phyloP scores from a whole-genome alignment of 2,329 filamentous ascomycete species.

The Botryotinia convoluta region DNA sequence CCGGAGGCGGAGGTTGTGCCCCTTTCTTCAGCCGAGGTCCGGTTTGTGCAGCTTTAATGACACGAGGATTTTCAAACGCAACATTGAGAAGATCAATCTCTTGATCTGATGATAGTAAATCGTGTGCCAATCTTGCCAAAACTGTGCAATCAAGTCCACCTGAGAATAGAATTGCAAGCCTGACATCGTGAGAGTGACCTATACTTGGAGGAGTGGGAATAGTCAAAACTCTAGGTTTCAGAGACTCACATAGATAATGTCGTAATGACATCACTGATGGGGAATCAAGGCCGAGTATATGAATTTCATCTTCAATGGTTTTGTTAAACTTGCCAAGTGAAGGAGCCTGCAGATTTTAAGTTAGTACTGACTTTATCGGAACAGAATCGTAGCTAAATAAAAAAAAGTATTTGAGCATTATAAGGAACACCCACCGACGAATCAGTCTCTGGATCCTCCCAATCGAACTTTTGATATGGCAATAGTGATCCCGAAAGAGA shows the following conservation, averaged over 20 bases:
- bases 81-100: constrained; percentile 89
- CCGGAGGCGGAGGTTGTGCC: background rate
- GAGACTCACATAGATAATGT: constrained; percentile 55
- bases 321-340: constrained; percentile 37
- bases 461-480: constrained; percentile 23
- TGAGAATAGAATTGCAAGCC: constrained; percentile 83
- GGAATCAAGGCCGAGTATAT: constrained; percentile 43
- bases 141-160: constrained; percentile 92
- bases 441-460: constrained; percentile 18
- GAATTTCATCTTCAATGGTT: constrained; percentile 39
- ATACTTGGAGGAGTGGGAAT: constrained; percentile 58
- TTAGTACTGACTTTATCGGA: background rate
- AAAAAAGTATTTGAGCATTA: background rate
- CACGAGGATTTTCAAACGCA: constrained; percentile 89
- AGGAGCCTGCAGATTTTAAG: constrained; percentile 8
- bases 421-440: constrained; percentile 3
- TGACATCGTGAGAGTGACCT: constrained; percentile 42
- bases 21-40: constrained; percentile 32
- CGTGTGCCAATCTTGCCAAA: constrained; percentile 75
- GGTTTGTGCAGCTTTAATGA: constrained; percentile 54
- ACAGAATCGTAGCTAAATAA: background rate
- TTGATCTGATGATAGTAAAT: constrained; percentile 66
- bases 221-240: constrained; percentile 61
- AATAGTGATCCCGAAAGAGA: constrained; percentile 18
- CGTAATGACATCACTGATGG: constrained; percentile 53